These are phyloP conservation scores for Mastigamoeba balamuthi DNA, from an alignment of 78 protist species.

Conservation along the genomic window DNA sequence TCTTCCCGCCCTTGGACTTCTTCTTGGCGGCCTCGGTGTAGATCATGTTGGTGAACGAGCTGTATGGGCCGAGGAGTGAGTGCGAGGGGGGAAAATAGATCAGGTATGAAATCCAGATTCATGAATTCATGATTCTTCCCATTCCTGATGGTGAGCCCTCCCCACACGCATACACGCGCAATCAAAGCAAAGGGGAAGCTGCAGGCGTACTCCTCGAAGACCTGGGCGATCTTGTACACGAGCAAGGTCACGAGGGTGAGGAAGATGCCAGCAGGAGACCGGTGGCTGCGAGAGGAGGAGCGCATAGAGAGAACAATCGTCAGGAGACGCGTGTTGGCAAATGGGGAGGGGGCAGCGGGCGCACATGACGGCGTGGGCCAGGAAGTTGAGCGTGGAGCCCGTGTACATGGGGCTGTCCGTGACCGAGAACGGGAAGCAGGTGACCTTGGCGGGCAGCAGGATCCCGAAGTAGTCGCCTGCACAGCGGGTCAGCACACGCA, in stretches of 20 bases:
- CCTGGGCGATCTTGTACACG: neutral
- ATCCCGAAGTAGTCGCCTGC: conserved; percentile 58
- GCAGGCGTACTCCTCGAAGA: neutral
- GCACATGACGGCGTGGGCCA: neutral
- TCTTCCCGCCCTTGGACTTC: neutral
- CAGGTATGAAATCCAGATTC: too few species aligned
- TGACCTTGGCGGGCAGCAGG: conserved; percentile 14
- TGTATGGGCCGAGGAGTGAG: neutral
- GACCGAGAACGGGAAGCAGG: conserved; percentile 43
- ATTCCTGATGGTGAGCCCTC: too few species aligned
- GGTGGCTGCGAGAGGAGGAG: neutral
- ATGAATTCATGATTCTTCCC: too few species aligned
- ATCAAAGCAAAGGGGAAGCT: neutral
- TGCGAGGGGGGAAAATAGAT: too few species aligned
- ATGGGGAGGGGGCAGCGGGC: too few species aligned
- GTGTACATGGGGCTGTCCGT: conserved; percentile 38
- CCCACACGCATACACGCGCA: too few species aligned
- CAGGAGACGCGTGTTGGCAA: too few species aligned
- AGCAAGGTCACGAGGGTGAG: neutral
- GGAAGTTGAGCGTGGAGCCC: conserved; percentile 25
- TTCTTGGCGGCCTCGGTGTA: neutral
- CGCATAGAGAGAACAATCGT: neutral
- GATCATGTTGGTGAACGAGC: neutral
- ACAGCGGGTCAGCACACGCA: neutral
- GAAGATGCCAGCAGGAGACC: neutral